Percentiles rank a stretch among this genome's conserved stretches.
These are phyloP conservation scores for Tricholoma matsutake DNA, from an alignment of 768 basidiomycete species.

Conservation along the genomic window DNA sequence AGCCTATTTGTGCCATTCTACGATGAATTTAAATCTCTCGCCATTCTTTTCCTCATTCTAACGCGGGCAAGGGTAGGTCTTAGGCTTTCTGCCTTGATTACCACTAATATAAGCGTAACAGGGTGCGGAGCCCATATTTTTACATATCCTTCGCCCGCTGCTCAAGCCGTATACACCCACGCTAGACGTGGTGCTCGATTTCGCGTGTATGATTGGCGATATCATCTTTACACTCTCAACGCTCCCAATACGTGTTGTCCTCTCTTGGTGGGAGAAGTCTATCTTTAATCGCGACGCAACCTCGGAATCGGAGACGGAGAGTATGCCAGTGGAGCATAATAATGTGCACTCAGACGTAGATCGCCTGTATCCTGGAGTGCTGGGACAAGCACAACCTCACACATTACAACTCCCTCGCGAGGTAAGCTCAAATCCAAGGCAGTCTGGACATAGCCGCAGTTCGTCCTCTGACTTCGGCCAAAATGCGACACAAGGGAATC, in stretches of 20 bases:
- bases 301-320: conserved; percentile 21
- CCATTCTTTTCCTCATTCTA: conserved; percentile 69
- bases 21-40: conserved; percentile 73
- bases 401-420: conserved; percentile 12
- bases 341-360: background rate
- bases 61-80: conserved; percentile 64
- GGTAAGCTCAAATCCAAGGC: conserved; percentile 2
- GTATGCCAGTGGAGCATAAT: background rate
- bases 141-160: conserved; percentile 77
- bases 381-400: background rate
- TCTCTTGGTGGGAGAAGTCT: conserved; percentile 35
- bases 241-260: conserved; percentile 35
- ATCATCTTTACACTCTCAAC: conserved; percentile 43
- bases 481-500: conserved; percentile 1
- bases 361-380: background rate
- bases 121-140: conserved; percentile 84
- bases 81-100: background rate
- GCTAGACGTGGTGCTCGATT: conserved; percentile 62
- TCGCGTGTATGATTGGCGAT: conserved; percentile 63
- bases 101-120: conserved; percentile 24
- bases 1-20: conserved; percentile 81
- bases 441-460: background rate
- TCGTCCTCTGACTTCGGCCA: background rate
- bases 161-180: conserved; percentile 70
- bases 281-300: conserved; percentile 15